phyloP scores from a whole-genome alignment of 805 yeast genomes.

The Cyberlindnera petersonii region DNA sequence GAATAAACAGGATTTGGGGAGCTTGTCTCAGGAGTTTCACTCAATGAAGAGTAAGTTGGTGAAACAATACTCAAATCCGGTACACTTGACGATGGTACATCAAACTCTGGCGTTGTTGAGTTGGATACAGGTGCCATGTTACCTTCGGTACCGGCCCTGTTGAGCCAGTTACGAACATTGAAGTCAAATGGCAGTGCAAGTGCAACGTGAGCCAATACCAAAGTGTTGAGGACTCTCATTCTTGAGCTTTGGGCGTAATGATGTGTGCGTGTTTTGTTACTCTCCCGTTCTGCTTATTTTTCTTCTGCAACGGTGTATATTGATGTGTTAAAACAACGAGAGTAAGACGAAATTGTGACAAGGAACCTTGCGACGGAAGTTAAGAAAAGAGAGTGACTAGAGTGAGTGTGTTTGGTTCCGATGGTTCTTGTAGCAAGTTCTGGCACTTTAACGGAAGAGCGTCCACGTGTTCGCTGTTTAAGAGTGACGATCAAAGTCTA shows the following conservation, averaged over 20 bases:
- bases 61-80: too few relatives aligned
- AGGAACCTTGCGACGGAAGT: constrained; percentile 5
- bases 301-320: too few relatives aligned
- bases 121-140: not conserved
- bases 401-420: too few relatives aligned
- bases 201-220: constrained; percentile 14
- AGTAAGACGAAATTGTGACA: not conserved
- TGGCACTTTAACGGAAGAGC: too few relatives aligned
- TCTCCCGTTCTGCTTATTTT: not conserved
- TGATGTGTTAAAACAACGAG: not conserved
- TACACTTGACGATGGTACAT: too few relatives aligned
- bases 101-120: too few relatives aligned
- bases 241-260: not conserved
- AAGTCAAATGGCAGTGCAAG: constrained; percentile 17
- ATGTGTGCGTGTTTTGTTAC: not conserved
- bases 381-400: constrained; percentile 15
- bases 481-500: not conserved
- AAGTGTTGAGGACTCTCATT: constrained; percentile 15
- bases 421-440: too few relatives aligned
- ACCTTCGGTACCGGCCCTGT: constrained; percentile 3
- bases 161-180: constrained; percentile 9
- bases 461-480: not conserved
- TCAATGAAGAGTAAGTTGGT: too few relatives aligned
- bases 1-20: too few relatives aligned
- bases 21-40: too few relatives aligned